Conservation (phyloP, 176 grass and related monocot species). For the Miscanthus lutarioriparius region DNA sequence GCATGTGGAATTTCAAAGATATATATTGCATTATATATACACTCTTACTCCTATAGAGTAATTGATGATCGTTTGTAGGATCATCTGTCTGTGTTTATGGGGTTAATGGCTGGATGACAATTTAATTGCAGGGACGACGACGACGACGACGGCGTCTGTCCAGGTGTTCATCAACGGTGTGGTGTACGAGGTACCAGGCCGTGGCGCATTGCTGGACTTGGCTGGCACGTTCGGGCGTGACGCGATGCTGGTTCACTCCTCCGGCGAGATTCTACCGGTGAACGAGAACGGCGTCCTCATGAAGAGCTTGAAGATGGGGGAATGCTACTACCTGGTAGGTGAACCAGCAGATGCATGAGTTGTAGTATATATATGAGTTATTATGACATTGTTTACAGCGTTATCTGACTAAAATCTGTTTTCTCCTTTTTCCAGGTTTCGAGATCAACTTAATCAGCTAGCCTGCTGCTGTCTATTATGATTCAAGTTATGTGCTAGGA, state of each 20-base stretch:
- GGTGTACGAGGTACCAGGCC: conserved; percentile 42
- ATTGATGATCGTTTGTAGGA: conserved; percentile 9
- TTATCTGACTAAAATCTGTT: neutral
- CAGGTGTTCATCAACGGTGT: conserved; percentile 61
- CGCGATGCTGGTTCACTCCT: conserved; percentile 57
- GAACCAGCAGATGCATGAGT: neutral
- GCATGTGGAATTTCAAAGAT: neutral
- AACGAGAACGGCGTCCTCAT: conserved; percentile 54
- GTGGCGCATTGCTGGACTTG: conserved; percentile 19
- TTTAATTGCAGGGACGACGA: neutral
- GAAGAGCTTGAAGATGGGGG: conserved; percentile 66
- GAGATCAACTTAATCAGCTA: conserved; percentile 36
- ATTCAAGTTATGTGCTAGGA: conserved; percentile 19
- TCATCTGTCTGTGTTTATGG: neutral
- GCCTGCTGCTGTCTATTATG: neutral
- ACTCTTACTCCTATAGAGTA: no score
- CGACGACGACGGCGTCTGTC: neutral
- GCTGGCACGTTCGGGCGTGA: conserved; percentile 42
- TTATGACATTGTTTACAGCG: neutral
- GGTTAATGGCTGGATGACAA: neutral
- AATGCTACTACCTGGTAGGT: conserved; percentile 58
- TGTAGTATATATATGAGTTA: neutral
- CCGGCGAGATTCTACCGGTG: conserved; percentile 53
- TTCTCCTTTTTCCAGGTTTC: conserved; percentile 22
- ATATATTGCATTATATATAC: neutral